Base-by-base conservation (phyloP, 2,329 filamentous ascomycete genomes). In the Aspergillus transmontanensis region DNA sequence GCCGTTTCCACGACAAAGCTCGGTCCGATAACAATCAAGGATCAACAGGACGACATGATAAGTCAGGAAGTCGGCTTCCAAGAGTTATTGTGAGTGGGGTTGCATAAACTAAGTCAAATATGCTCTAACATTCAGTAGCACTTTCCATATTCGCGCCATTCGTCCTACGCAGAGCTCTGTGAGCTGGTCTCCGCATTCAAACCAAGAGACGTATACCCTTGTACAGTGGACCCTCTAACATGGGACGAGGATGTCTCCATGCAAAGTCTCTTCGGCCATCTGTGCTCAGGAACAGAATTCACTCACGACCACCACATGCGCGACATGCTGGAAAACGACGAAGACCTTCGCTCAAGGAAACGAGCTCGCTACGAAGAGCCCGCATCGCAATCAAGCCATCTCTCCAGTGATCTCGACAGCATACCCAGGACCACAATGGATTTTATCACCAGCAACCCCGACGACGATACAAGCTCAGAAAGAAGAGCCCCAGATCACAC, bases 81-180 rank as follows among this genome's bases (percentile, higher is more conserved):
- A 72, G 64, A n/a, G 72, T 64, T 26, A 79, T 80, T 57, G 77
- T 80, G 67, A 63, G 76, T 70, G 28, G 30, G 26, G 4, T 23
- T 3, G n/a, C 59, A 6, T 5, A 10, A 23, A 28, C 12, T 16
- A 14, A 30, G 23, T 10, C 6, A 12, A 3, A 28, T 51, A 3
- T 12, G 28, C 28, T 30, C 68, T 72, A 54, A 70, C 45, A 12
- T 4, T 3, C n/a, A 16, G 39, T 51, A 80, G 80, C 83, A 80
- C 23, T 97, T 97, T 68, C 92, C 94, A 0, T 97, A 94, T 72
- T 94, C 94, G 0, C 86, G 94, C 1, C 94, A 98, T 76, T 96
- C 94, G 0, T 96, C 92, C 0, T 94, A 95, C 64, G 80, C 83
- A 0, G 94, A 97, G 74, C 84, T 96, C 3, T 90, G 92, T 66